These are phyloP conservation scores for Paramecium caudatum DNA, from an alignment of 73 alveolate genomes.

Conservation along the genomic window DNA sequence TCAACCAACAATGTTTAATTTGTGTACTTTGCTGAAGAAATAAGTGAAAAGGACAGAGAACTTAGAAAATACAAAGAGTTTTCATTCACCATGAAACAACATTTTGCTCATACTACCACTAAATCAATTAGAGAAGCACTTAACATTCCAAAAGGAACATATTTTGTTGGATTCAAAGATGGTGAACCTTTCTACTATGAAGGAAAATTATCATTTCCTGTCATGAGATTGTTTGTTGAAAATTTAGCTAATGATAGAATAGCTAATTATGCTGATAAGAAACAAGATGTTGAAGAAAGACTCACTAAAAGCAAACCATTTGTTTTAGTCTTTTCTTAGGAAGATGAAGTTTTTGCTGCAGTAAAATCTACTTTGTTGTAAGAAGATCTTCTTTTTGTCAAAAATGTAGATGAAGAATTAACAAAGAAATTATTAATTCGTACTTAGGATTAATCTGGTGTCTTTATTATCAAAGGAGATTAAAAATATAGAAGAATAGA, in stretches of 20 bases:
- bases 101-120: constrained; percentile 50
- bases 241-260: constrained; percentile 44
- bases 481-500: background rate
- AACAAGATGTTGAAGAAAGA: constrained; percentile 22
- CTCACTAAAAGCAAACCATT: constrained; percentile 4
- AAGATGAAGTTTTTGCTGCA: background rate
- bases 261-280: background rate
- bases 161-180: constrained; percentile 40
- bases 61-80: constrained; percentile 60
- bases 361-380: background rate
- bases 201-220: constrained; percentile 52
- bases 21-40: constrained; percentile 78
- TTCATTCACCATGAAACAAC: constrained; percentile 62
- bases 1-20: constrained; percentile 66
- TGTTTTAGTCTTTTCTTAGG: constrained; percentile 39
- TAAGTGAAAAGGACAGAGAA: constrained; percentile 71
- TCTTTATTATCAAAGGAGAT: constrained; percentile 53
- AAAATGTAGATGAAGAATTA: constrained; percentile 50
- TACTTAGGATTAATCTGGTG: constrained; percentile 12
- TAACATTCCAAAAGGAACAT: constrained; percentile 42
- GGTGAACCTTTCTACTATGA: background rate
- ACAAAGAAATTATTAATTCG: background rate
- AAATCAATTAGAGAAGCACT: constrained; percentile 51
- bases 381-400: constrained; percentile 26
- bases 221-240: constrained; percentile 48